Percentiles rank a stretch among this genome's conserved stretches.
phyloP scores from a whole-genome alignment of 805 yeast species.

The Candida oleophila region DNA sequence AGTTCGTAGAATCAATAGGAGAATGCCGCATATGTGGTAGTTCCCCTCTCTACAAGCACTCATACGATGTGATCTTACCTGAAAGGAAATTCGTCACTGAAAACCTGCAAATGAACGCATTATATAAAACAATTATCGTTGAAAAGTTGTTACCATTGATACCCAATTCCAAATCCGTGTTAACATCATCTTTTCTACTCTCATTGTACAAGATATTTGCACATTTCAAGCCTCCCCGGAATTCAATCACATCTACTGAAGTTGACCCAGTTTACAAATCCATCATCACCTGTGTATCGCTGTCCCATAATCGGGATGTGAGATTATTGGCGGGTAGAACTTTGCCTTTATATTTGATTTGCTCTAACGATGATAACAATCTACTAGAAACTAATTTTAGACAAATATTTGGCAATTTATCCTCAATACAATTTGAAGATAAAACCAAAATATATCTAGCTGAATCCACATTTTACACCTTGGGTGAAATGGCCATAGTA shows the following conservation, averaged over 20 bases:
- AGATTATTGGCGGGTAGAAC: constrained; percentile 52
- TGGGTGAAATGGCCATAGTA: constrained; percentile 64
- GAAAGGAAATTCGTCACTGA: constrained; percentile 22
- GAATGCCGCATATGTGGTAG: constrained; percentile 42
- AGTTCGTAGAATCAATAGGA: constrained; percentile 27
- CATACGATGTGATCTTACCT: constrained; percentile 21
- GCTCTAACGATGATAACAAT: constrained; percentile 30
- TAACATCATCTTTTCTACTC: constrained; percentile 42
- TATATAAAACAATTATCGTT: constrained; percentile 24
- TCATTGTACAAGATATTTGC: constrained; percentile 49
- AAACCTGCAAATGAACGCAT: constrained; percentile 17
- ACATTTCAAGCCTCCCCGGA: constrained; percentile 51
- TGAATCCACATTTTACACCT: constrained; percentile 57
- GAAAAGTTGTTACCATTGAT: constrained; percentile 13
- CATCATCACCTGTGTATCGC: constrained; percentile 36
- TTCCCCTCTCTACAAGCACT: constrained; percentile 19
- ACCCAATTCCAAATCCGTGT: neutral
- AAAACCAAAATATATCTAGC: constrained; percentile 40
- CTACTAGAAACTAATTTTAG: constrained; percentile 46
- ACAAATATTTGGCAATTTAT: constrained; percentile 40
- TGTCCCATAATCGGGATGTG: constrained; percentile 50
- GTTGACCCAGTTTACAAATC: constrained; percentile 36
- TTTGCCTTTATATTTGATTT: constrained; percentile 51
- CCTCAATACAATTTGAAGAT: constrained; percentile 36
- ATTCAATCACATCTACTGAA: constrained; percentile 12